Base-by-base conservation (phyloP, 176 grass and related monocot genomes). In the Echinochloa phyllopogon region DNA sequence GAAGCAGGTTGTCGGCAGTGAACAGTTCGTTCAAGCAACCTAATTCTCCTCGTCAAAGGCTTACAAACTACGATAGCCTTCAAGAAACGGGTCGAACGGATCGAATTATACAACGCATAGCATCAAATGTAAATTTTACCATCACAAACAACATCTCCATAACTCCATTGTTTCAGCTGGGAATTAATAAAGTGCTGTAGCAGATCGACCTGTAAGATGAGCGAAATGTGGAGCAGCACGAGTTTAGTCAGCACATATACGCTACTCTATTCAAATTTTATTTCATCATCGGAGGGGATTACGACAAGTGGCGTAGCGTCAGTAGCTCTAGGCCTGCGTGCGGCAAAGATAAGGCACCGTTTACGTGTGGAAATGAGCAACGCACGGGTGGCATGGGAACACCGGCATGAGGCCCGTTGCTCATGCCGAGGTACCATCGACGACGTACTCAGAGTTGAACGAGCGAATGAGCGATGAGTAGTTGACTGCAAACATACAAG, bases 271-370 rank as follows among this genome's bases (percentile, higher is more conserved):
- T 56, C n/a, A 6, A 51, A 7, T 39, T 33, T 33, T 33, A 33
- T 33, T 33, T 33, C 29, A 33, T 33, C 29, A 33, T 33, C 29
- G 29, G 29, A 33, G 29, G 29, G 2, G 1, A 33, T 33, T 33
- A 33, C 29, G 29, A 33, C 29, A 71, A 15, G 20, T 70, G 38
- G 18, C 23, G 65, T 60, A 77, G 66, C 51, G 62, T 50, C 67
- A 77, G 42, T 47, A 38, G 37, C 29, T 77, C 29, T 77, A 36
- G 63, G 53, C 55, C 33, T 56, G 72, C 71, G 71, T 74, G 71
- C 47, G 10, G 78, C 78, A 47, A 77, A 75, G 83, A 73, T 79
- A 88, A 88, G 86, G 56, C 53, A 57, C 65, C 58, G 59, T 10
- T 39, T 74, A 80, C 81, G 65, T 72, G 74, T 57, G 45, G 67